phyloP scores from a whole-genome alignment of 2,329 filamentous ascomycete genomes.

The Xylaria sp. region DNA sequence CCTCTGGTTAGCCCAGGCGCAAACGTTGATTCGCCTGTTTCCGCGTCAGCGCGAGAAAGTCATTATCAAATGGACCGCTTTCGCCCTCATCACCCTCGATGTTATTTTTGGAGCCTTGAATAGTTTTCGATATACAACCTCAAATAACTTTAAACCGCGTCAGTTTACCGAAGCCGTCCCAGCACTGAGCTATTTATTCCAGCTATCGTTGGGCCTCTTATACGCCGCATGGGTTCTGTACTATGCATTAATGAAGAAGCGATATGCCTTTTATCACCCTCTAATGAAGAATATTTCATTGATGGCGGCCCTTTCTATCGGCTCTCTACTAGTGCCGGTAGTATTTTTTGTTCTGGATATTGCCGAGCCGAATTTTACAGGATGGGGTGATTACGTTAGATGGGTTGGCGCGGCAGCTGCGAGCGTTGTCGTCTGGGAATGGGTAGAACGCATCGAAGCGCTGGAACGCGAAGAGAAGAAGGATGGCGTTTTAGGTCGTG shows the following conservation, averaged over 20 bases:
- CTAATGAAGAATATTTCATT: constrained; percentile 91
- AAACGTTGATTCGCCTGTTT: constrained; percentile 94
- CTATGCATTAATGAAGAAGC: constrained; percentile 90
- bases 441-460: constrained; percentile 95
- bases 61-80: constrained; percentile 98
- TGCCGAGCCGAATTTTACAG: constrained; percentile 83
- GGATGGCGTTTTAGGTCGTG: constrained; percentile 88
- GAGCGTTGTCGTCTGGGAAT: constrained; percentile 98
- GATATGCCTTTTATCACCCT: constrained; percentile 89
- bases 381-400: constrained; percentile 94
- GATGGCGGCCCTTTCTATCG: constrained; percentile 80
- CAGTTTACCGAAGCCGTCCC: constrained; percentile 91
- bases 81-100: constrained; percentile 90
- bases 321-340: constrained; percentile 87
- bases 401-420: constrained; percentile 97
- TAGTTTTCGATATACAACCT: constrained; percentile 73
- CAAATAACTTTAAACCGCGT: constrained; percentile 70
- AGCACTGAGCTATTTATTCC: constrained; percentile 89
- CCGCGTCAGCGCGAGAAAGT: constrained; percentile 97
- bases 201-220: constrained; percentile 84
- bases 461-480: constrained; percentile 93
- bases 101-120: constrained; percentile 92
- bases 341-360: constrained; percentile 96
- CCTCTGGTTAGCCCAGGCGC: constrained; percentile 96
- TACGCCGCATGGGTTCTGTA: constrained; percentile 96